Base-by-base conservation (phyloP, 2,329 filamentous ascomycete species). In the Dactylella cylindrospora region DNA sequence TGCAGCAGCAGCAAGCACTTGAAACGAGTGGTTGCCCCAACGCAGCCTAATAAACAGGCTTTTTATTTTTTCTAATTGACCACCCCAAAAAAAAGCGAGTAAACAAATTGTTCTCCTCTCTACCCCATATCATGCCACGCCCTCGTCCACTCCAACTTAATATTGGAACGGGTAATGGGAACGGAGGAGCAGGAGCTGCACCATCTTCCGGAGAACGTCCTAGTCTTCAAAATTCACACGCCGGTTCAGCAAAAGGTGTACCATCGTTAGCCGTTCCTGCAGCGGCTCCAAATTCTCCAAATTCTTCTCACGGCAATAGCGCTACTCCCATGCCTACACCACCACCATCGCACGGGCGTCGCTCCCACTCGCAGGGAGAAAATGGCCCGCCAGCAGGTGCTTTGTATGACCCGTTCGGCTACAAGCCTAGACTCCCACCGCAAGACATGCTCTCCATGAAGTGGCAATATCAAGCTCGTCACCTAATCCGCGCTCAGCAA, bases 261-360 rank as follows among this genome's bases (percentile, higher is more conserved):
- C 1, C 12, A 12, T 5, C 39, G 25, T 23, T 41, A 13, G 26
- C 19, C 12, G 41, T 40, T 15, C 57, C 57, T 12, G 19, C 43
- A 31, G 49, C 39, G 23, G 49, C 57, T 6, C 57, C 57, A 22
- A 54, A 54, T 17, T 62, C 57, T 7, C 57, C 57, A 17, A 62
- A 62, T 19, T 62, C 57, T 19, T 62, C 57, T 15, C 57, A 62
- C 57, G 55, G 41, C 28, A 62, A 62, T 44, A 62, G 57, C 39
- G 55, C 55, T 13, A 61, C 55, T 39, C 55, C 55, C 12, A 61
- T 61, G 55, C 55, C 55, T 28, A 61, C 55, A n/a, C 55, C 55
- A 44, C 55, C 55, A 19, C 55, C 55, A 15, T 54, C 57, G 13
- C 57, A 62, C 57, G 54, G 54, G 33, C 54, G 52, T 33, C 54